Evolutionary conservation across 1,284 basidiomycete genomes (phyloP).

Genomic region (Serendipita sp.): DNA sequence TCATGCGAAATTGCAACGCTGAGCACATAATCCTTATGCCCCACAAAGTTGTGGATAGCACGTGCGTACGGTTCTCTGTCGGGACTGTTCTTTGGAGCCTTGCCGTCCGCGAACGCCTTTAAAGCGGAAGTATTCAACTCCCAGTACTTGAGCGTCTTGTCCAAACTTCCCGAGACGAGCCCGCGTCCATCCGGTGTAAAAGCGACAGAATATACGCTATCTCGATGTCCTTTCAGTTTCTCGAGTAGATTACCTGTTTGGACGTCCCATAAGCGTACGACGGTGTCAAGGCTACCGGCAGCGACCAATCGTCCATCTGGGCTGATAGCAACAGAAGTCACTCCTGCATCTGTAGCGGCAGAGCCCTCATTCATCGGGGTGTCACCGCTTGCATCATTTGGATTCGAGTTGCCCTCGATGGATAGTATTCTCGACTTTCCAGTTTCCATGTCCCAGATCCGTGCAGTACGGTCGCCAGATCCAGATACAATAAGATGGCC

Average conservation of each 20-base stretch:
- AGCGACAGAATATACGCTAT: conserved; percentile 73
- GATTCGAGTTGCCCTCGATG: conserved; percentile 35
- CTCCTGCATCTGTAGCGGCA: conserved; percentile 51
- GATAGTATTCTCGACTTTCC: conserved; percentile 43
- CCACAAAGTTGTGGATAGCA: conserved; percentile 67
- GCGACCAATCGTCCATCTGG: conserved; percentile 71
- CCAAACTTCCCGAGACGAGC: conserved; percentile 71
- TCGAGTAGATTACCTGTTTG: conserved; percentile 57
- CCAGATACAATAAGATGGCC: conserved; percentile 77
- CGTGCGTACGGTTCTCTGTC: not conserved
- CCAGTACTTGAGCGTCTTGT: conserved; percentile 82
- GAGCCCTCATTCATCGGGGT: conserved; percentile 3
- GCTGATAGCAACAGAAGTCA: conserved; percentile 69
- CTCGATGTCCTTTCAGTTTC: conserved; percentile 64
- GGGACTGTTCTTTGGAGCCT: conserved; percentile 28
- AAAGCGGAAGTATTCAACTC: conserved; percentile 38
- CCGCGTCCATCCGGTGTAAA: conserved; percentile 75
- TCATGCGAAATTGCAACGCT: conserved; percentile 73
- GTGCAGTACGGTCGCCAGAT: conserved; percentile 79
- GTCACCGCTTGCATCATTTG: not conserved
- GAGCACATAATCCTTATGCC: conserved; percentile 80
- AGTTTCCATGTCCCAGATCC: conserved; percentile 72
- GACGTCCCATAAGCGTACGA: conserved; percentile 81
- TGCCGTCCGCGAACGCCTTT: conserved; percentile 8
- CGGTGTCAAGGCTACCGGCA: conserved; percentile 70